Evolutionary conservation across 805 yeast genomes (phyloP), one percentile per base, ranked within the genome.

Genomic region (Ogataea parapolymorpha): DNA sequence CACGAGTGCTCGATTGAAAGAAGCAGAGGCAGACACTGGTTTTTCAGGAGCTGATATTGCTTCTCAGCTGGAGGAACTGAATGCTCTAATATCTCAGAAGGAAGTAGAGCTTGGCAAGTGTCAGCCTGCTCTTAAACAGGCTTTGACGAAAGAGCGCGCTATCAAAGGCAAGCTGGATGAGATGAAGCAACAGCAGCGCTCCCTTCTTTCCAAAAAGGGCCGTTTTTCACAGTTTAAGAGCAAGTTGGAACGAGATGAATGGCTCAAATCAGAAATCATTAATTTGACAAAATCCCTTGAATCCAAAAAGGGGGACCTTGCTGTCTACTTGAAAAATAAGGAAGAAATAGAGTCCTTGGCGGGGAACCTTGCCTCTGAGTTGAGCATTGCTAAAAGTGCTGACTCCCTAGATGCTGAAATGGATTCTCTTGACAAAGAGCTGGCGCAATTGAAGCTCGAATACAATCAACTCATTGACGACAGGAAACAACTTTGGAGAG

Each of bases 401-500:
- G 25, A 43, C 3, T 14, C 42, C 14, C 14, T 37, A 4, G 48
- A 56, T 6, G 54, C 57, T 4, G 66, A 66, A 39, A 40, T 69
- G 13, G 53, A 65, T 12, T 57, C 58, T n/a, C 5, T 66, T 2
- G 62, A 64, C 20, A 30, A 42, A 0, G 57, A 61, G 16, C 39
- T 71, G 7, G 42, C 49, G 1, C 36, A 40, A 0, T 50, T 74
- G 15, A 80, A 72, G 50, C 44, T 54, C 3, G 53, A 69, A 17
- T 71, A 77, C 35, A 60, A 66, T 15, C 61, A 56, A 2, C 67
- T 78, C 20, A 70, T 75, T 10, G 95, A 88, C 53, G 72, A 77
- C 45, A 75, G 95, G 51, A 88, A 85, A 55, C 64, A 62, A 7
- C 63, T 82, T 9, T 87, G 95, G 95, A 75, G 96, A 54, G 80